Conservation (phyloP, 768 basidiomycete genomes). For the Porpolomopsis calyptriformis region DNA sequence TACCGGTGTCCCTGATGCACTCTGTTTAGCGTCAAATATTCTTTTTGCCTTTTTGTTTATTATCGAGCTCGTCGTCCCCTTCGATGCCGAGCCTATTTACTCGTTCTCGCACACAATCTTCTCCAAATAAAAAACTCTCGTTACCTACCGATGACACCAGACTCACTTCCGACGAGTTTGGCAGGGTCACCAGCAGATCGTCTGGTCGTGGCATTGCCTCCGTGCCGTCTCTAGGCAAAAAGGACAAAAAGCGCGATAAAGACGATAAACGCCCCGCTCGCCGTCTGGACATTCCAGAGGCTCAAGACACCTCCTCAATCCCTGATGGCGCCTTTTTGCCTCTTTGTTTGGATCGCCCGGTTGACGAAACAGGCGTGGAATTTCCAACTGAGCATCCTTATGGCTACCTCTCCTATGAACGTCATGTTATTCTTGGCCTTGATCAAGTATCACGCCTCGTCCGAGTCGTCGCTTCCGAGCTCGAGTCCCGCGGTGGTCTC, state of each 20-base stretch:
- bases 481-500: conserved; percentile 64
- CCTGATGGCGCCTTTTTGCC: conserved; percentile 45
- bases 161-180: conserved; percentile 51
- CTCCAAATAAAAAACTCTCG: conserved; percentile 8
- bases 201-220: conserved; percentile 25
- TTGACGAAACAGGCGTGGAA: conserved; percentile 26
- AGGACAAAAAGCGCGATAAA: conserved; percentile 44
- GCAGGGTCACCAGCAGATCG: conserved; percentile 40
- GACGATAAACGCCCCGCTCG: conserved; percentile 28
- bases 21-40: neutral
- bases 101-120: conserved; percentile 10
- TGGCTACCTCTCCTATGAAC: conserved; percentile 63
- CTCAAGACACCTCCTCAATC: conserved; percentile 28
- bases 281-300: conserved; percentile 29
- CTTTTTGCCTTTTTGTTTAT: neutral
- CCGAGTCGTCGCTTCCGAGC: conserved; percentile 57
- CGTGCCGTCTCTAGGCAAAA: conserved; percentile 34
- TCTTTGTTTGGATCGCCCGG: conserved; percentile 40
- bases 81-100: conserved; percentile 10
- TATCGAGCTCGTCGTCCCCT: conserved; percentile 1
- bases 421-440: conserved; percentile 68
- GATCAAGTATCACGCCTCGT: conserved; percentile 64
- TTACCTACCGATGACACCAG: conserved; percentile 9
- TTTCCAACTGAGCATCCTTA: conserved; percentile 40
- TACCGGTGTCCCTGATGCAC: neutral